phyloP scores from a whole-genome alignment of 1,284 basidiomycete species.

The Ceratobasidium sp. region DNA sequence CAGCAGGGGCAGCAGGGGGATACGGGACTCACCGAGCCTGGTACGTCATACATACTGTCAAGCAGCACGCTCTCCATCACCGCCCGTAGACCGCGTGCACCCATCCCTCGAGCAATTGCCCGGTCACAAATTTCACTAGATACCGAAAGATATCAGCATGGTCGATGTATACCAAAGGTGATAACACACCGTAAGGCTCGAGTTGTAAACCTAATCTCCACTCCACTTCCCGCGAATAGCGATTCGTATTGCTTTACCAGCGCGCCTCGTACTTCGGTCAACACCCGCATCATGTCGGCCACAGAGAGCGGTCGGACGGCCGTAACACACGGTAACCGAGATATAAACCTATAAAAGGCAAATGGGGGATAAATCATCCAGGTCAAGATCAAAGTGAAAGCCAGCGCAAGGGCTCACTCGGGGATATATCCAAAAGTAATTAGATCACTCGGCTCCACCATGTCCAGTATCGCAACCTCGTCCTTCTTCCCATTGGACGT shows the following conservation, averaged over 20 bases:
- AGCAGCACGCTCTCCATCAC: slow-evolving; percentile 86
- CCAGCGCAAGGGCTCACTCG: slow-evolving; percentile 61
- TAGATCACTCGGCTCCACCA: slow-evolving; percentile 80
- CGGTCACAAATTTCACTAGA: slow-evolving; percentile 74
- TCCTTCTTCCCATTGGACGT: slow-evolving; percentile 68
- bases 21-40: slow-evolving; percentile 75
- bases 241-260: slow-evolving; percentile 89
- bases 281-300: slow-evolving; percentile 84
- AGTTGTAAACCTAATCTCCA: slow-evolving; percentile 84
- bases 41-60: slow-evolving; percentile 87
- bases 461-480: slow-evolving; percentile 65
- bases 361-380: not conserved
- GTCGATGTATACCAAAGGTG: slow-evolving; percentile 30
- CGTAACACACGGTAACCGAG: slow-evolving; percentile 87
- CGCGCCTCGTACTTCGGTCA: slow-evolving; percentile 91
- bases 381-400: too few species aligned
- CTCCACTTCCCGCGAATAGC: slow-evolving; percentile 81
- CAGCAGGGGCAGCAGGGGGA: not conserved
- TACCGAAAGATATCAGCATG: not conserved
- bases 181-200: slow-evolving; percentile 64
- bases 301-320: slow-evolving; percentile 78
- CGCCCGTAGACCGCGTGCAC: slow-evolving; percentile 87
- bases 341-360: slow-evolving; percentile 69
- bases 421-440: slow-evolving; percentile 92
- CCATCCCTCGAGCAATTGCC: slow-evolving; percentile 83